These are phyloP conservation scores for Chlamydomonas sphaeroides DNA, from an alignment of 139 green algal genomes.

Conservation along the genomic window DNA sequence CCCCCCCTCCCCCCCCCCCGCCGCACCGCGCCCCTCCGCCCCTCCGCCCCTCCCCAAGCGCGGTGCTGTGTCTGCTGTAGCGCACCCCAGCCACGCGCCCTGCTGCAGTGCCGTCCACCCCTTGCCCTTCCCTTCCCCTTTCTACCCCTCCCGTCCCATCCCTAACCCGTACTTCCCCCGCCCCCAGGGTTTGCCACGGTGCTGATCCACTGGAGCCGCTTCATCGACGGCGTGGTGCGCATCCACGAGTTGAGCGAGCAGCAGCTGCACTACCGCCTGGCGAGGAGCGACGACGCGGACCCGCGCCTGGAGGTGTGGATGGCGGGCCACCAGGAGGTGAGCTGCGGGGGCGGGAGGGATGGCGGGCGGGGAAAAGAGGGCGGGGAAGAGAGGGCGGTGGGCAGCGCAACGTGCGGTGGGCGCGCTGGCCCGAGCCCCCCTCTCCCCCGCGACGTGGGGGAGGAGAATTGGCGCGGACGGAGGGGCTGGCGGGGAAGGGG, in stretches of 20 bases:
- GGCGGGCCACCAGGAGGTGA: background rate
- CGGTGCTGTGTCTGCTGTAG: no score
- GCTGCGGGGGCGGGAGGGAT: background rate
- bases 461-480: background rate
- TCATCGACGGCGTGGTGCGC: conserved; percentile 15
- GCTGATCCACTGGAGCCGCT: conserved; percentile 26
- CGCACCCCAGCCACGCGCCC: no score
- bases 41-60: background rate
- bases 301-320: background rate
- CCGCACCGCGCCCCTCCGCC: background rate
- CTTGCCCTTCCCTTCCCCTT: background rate
- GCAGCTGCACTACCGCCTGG: conserved; percentile 1
- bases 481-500: background rate
- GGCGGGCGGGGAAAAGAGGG: background rate
- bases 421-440: no score
- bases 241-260: conserved; percentile 6
- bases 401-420: no score
- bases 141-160: background rate
- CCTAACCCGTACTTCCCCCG: no score
- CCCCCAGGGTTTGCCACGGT: conserved; percentile 29
- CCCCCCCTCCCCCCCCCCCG: no score
- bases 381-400: no score
- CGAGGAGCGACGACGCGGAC: background rate
- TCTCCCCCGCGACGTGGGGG: no score
- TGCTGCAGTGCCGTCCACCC: no score